These are phyloP conservation scores for Malania oleifera DNA, from an alignment of 164 flowering plant species.

Conservation along the genomic window DNA sequence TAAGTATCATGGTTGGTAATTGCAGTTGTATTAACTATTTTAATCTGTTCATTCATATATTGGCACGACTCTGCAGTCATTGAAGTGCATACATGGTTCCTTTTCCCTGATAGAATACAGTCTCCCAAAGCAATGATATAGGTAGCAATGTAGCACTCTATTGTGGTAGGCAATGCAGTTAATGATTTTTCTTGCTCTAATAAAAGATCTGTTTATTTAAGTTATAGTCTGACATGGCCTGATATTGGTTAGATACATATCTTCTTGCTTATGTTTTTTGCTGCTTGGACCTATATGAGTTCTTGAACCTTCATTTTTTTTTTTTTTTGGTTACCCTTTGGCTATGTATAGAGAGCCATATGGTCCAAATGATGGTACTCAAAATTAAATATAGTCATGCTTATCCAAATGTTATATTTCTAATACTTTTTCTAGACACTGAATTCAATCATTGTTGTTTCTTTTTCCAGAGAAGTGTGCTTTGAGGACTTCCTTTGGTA, in stretches of 20 bases:
- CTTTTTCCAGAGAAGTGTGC: constrained; percentile 59
- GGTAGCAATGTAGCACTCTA: too few species aligned
- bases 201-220: not conserved
- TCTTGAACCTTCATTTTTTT: not conserved
- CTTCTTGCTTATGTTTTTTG: not conserved
- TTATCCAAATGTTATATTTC: not conserved
- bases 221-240: too few species aligned
- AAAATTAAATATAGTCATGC: not conserved
- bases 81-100: too few species aligned
- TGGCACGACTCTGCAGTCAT: too few species aligned
- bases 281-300: not conserved
- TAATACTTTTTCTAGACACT: not conserved
- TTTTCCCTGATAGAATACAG: too few species aligned
- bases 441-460: constrained; percentile 2
- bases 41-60: too few species aligned
- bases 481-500: constrained; percentile 97
- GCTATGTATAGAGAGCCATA: not conserved
- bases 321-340: not conserved
- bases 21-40: too few species aligned
- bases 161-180: not conserved
- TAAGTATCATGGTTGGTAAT: too few species aligned
- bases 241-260: not conserved
- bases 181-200: not conserved
- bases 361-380: not conserved
- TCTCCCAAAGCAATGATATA: too few species aligned